These are phyloP conservation scores for Flaveria floridana DNA, from an alignment of 140 eudicot species.

Conservation along the genomic window DNA sequence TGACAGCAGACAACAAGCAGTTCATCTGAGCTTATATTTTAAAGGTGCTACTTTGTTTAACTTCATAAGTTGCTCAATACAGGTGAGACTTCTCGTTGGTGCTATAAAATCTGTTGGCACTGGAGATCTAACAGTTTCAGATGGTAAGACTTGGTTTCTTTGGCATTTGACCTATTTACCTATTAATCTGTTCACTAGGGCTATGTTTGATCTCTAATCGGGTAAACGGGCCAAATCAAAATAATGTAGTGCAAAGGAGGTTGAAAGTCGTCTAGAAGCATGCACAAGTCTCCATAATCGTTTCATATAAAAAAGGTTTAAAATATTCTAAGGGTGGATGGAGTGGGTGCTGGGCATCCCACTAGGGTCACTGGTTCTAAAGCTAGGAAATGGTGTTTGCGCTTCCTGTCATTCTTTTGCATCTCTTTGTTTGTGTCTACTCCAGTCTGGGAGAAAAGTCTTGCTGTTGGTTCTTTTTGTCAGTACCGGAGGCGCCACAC, in stretches of 20 bases:
- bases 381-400: too few species aligned
- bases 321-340: too few species aligned
- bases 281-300: neutral
- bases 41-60: slow-evolving; percentile 1
- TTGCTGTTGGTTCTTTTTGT: too few species aligned
- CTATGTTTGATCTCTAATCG: neutral
- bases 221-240: neutral
- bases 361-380: too few species aligned
- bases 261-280: neutral
- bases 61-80: slow-evolving; percentile 23
- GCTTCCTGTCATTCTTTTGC: too few species aligned
- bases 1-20: neutral
- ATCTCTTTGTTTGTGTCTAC: too few species aligned
- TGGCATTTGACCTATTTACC: neutral
- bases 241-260: neutral
- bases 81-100: slow-evolving; percentile 95
- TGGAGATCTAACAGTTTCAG: slow-evolving; percentile 66
- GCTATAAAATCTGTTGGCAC: slow-evolving; percentile 89
- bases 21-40: neutral
- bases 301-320: too few species aligned
- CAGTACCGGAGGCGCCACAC: too few species aligned
- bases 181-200: neutral
- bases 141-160: slow-evolving; percentile 50
- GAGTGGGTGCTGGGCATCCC: too few species aligned
- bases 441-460: too few species aligned